These are phyloP conservation scores for Solanum chmielewskii DNA, from an alignment of 257 asterid species.

Conservation along the genomic window DNA sequence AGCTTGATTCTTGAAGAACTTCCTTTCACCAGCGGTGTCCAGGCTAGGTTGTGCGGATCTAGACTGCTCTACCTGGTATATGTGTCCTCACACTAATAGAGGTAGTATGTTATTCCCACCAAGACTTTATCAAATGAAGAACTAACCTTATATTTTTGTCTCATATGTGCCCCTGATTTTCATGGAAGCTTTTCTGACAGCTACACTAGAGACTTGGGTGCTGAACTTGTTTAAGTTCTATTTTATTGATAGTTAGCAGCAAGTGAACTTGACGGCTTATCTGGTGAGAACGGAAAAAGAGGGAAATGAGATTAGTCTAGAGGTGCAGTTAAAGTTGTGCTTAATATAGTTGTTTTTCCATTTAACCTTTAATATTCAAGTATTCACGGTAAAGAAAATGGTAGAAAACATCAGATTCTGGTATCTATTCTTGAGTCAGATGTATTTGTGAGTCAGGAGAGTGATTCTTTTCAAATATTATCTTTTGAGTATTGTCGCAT, in stretches of 20 bases:
- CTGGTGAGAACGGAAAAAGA: not conserved
- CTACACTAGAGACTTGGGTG: not conserved
- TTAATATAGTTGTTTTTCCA: not conserved
- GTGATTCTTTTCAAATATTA: not conserved
- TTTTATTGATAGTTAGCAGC: not conserved
- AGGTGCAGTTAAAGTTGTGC: not conserved
- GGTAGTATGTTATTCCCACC: not conserved
- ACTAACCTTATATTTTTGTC: not conserved
- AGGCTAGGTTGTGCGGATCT: not conserved
- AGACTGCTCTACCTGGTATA: not conserved
- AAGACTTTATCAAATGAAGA: not conserved
- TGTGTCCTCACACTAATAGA: not conserved
- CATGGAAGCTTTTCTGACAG: not conserved
- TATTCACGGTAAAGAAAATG: not conserved
- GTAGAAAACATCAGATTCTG: not conserved
- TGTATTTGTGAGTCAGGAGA: not conserved
- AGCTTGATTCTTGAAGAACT: not conserved
- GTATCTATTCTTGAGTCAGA: not conserved
- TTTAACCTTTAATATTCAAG: not conserved
- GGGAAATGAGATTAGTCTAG: not conserved
- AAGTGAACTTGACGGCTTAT: not conserved
- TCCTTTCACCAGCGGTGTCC: not conserved
- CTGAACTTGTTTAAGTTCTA: not conserved
- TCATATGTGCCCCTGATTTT: not conserved
- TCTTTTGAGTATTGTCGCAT: not conserved